These are phyloP conservation scores for Biscutella laevigata DNA, from an alignment of 441 rosid species.

Conservation along the genomic window DNA sequence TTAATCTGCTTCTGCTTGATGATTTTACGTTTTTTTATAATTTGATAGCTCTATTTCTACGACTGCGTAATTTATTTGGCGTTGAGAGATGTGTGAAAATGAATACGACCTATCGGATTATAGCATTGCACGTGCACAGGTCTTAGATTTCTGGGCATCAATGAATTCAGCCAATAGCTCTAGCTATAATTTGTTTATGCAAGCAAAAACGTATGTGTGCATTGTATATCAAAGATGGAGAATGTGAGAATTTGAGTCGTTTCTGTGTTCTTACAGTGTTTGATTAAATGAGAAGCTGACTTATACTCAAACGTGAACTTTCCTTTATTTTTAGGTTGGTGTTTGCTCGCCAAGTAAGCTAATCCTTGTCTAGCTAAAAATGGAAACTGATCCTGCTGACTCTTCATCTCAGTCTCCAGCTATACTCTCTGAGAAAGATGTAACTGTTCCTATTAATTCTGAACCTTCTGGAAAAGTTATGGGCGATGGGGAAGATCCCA, in stretches of 20 bases:
- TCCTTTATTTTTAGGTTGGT: neutral
- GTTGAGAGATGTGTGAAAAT: neutral
- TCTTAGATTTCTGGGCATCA: neutral
- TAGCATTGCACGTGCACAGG: slow-evolving; percentile 1
- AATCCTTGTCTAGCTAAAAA: slow-evolving; percentile 12
- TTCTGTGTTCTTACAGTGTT: neutral
- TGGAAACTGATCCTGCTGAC: slow-evolving; percentile 41
- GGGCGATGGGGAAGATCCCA: neutral
- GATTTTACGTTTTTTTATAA: neutral
- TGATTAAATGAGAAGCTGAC: neutral
- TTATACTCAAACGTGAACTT: neutral
- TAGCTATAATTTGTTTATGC: too few relatives aligned
- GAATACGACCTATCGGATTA: neutral
- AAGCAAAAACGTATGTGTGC: too few relatives aligned
- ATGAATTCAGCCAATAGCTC: neutral
- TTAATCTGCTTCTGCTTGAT: slow-evolving; percentile 13
- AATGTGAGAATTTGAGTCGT: neutral
- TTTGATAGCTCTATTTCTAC: neutral
- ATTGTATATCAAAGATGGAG: neutral
- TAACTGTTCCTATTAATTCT: neutral
- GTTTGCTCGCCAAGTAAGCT: slow-evolving; percentile 3
- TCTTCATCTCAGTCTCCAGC: slow-evolving; percentile 29
- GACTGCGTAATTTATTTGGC: neutral
- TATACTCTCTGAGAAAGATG: slow-evolving; percentile 15
- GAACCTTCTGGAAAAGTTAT: neutral